phyloP scores from a whole-genome alignment of 1,139 yeast genomes.

The Meyerozyma elateridarum region DNA sequence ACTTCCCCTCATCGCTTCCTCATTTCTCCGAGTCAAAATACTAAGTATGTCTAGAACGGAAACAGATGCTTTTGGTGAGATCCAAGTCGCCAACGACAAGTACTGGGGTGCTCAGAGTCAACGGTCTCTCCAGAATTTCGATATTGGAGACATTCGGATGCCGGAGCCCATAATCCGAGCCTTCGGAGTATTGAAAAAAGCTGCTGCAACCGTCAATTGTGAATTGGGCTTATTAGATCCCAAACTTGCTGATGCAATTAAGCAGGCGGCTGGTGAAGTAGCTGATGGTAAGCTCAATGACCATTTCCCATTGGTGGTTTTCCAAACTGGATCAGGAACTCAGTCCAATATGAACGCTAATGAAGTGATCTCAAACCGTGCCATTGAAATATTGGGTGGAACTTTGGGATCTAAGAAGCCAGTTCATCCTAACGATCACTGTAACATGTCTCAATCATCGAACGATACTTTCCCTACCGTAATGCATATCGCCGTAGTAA shows the following conservation, averaged over 20 bases:
- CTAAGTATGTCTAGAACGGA: conserved; percentile 13
- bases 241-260: conserved; percentile 16
- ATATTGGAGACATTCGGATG: conserved; percentile 18
- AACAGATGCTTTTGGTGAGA: conserved; percentile 19
- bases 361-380: conserved; percentile 20
- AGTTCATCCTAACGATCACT: conserved; percentile 20
- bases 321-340: conserved; percentile 21
- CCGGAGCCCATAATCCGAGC: conserved; percentile 17
- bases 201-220: conserved; percentile 18
- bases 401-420: conserved; percentile 18
- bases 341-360: conserved; percentile 21
- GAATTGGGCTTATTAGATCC: conserved; percentile 17
- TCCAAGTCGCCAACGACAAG: conserved; percentile 15
- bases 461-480: conserved; percentile 21
- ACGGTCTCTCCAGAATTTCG: conserved; percentile 18
- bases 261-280: conserved; percentile 17
- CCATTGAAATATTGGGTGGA: conserved; percentile 20
- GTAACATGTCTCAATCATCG: conserved; percentile 19
- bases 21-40: conserved; percentile 2
- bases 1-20: too few relatives aligned
- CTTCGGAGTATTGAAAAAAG: conserved; percentile 18
- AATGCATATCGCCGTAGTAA: conserved; percentile 20
- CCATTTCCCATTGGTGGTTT: conserved; percentile 20
- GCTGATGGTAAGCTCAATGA: conserved; percentile 17
- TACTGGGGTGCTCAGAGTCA: conserved; percentile 21